Evolutionary conservation across 345 rosid genomes (phyloP).

Genomic region (Acer negundo): DNA sequence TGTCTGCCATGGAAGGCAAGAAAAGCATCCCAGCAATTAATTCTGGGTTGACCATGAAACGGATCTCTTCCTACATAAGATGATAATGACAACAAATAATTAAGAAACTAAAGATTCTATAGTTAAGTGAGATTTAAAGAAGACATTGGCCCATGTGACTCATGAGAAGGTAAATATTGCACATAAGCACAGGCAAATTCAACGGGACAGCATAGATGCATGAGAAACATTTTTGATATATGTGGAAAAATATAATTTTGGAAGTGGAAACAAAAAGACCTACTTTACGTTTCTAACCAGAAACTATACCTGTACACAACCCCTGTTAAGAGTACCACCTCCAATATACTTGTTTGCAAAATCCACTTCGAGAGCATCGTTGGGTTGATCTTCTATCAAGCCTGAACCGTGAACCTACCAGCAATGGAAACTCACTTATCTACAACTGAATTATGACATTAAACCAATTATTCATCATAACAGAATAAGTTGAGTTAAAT

Average conservation of each 20-base stretch:
- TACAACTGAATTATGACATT: not conserved
- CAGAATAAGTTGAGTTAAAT: not conserved
- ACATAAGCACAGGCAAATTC: not conserved
- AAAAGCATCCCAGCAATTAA: slow-evolving; percentile 91
- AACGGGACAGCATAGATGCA: slow-evolving; percentile 2
- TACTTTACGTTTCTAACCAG: not conserved
- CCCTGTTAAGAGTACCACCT: slow-evolving; percentile 84
- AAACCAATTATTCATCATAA: not conserved
- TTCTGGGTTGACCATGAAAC: slow-evolving; percentile 94
- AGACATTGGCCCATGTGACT: not conserved
- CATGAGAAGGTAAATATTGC: slow-evolving; percentile 5
- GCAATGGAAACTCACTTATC: not conserved
- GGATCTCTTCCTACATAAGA: slow-evolving; percentile 84
- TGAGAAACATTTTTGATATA: not conserved
- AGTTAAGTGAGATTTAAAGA: not conserved
- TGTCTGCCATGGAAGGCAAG: slow-evolving; percentile 86
- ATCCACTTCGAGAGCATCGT: slow-evolving; percentile 76
- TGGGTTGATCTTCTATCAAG: slow-evolving; percentile 72
- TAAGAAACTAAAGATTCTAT: not conserved
- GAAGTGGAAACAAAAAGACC: not conserved
- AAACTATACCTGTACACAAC: slow-evolving; percentile 78
- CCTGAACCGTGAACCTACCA: slow-evolving; percentile 62
- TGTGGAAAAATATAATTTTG: not conserved
- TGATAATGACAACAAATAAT: not conserved
- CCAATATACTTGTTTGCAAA: slow-evolving; percentile 89